Evolutionary conservation across 2,329 filamentous ascomycete genomes (phyloP), one percentile per base, ranked within the genome.

Genomic region (Didymella segeticola): DNA sequence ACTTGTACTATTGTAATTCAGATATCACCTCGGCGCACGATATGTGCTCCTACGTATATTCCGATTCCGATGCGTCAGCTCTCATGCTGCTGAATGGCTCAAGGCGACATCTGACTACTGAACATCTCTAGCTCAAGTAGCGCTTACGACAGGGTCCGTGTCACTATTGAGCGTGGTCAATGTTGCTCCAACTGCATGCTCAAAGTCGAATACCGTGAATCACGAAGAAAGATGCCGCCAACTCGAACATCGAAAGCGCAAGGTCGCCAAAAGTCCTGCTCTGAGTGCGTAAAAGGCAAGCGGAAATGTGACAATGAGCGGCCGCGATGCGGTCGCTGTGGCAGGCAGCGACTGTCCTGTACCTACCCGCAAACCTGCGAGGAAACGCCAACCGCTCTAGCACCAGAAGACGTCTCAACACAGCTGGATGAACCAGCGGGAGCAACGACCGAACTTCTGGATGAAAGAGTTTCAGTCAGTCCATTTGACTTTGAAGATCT

Each of bases 221-320:
- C 34, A 11, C 14, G 12, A 5, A 23, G 19, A 5, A 53, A 22
- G 10, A 80, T 80, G 68, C 79, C 78, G 27, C 80, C 76, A 37
- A 77, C 41, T 14, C 61, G 63, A 14, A 48, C 52, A 10, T 14
- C 26, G 11, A 72, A 71, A 19, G 4, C 57, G 10, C 66, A 72
- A 38, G 64, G 68, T 5, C 49, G 71, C 20, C 80, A 83, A 39
- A 86, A 84, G 69, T 82, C 84, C 3, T 87, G 84, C 62, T 73
- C 77, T 3, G 78, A 80, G 22, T 86, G 84, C 71, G 83, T 79
- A 41, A 80, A 78, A 61, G 78, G 83, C 20, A 86, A 86, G 67
- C 78, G 84, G 12, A 80, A 80, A 41, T 86, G 84, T 66, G 81
- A 83, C 58, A 77, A 82, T 30, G 77, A 75, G 15, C 64, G 77